Evolutionary conservation across 805 yeast genomes (phyloP).

Genomic region (Ogataea degrootiae): DNA sequence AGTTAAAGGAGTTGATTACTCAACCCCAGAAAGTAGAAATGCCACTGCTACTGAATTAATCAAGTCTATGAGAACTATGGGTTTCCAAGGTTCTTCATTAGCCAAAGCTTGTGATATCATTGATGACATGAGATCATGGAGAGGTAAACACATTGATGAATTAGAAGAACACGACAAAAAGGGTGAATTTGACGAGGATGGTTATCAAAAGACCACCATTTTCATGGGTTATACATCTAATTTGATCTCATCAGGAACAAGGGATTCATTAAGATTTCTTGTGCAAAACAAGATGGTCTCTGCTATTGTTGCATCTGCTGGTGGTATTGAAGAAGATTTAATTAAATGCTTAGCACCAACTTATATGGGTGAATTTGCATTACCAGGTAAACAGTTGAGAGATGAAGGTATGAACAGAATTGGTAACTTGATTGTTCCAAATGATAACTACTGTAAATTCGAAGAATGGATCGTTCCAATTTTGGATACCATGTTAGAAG

Average conservation of each 20-base stretch:
- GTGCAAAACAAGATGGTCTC: conserved; percentile 93
- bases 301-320: conserved; percentile 95
- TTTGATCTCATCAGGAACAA: conserved; percentile 87
- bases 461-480: conserved; percentile 99
- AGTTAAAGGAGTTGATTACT: conserved; percentile 88
- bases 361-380: conserved; percentile 82
- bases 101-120: conserved; percentile 90
- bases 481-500: conserved; percentile 79
- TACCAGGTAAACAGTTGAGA: conserved; percentile 77
- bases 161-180: conserved; percentile 65
- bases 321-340: conserved; percentile 96
- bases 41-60: conserved; percentile 77
- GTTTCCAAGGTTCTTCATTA: conserved; percentile 89
- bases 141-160: conserved; percentile 71
- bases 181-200: conserved; percentile 74
- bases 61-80: conserved; percentile 87
- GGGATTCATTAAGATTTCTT: conserved; percentile 83
- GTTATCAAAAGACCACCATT: conserved; percentile 80
- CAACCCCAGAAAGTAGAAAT: conserved; percentile 68
- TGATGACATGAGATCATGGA: conserved; percentile 88
- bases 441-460: conserved; percentile 94
- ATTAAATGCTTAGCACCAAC: conserved; percentile 97
- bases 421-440: conserved; percentile 94
- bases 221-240: conserved; percentile 97
- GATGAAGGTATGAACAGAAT: conserved; percentile 97